A percentile compares a stretch with the other conserved stretches of the same genome.
Conservation (phyloP, 2,329 filamentous ascomycete species). For the Neopestalotiopsis sp. region DNA sequence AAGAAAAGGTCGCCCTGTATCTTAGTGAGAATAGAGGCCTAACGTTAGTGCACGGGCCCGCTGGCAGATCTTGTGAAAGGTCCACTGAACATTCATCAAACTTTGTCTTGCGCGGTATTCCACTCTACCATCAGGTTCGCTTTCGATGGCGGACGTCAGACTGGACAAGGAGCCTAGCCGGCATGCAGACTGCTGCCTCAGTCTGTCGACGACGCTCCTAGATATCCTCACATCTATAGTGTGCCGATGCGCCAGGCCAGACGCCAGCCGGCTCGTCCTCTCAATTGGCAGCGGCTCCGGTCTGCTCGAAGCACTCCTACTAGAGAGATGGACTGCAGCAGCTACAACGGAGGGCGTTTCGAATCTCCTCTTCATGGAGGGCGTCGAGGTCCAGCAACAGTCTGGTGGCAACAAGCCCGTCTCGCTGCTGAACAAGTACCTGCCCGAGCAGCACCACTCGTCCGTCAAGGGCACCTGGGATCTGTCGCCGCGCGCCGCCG, state of each 20-base stretch:
- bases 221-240: slow-evolving; percentile 15
- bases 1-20: no score
- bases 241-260: background rate
- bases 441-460: slow-evolving; percentile 26
- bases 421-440: slow-evolving; percentile 20
- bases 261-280: slow-evolving; percentile 21
- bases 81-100: no score
- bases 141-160: background rate
- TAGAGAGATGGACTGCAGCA: slow-evolving; percentile 3
- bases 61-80: no score
- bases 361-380: slow-evolving; percentile 25
- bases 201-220: slow-evolving; percentile 24
- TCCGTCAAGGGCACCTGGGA: slow-evolving; percentile 40
- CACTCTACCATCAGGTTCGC: no score
- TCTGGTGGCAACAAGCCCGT: background rate
- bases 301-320: slow-evolving; percentile 26
- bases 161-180: slow-evolving; percentile 18
- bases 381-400: slow-evolving; percentile 25
- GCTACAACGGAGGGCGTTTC: background rate
- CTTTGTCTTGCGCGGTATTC: no score
- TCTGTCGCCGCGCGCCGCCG: slow-evolving; percentile 31
- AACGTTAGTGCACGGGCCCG: no score
- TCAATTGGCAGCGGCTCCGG: slow-evolving; percentile 30
- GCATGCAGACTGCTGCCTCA: slow-evolving; percentile 26
- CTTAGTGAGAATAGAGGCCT: background rate